phyloP scores from a whole-genome alignment of 192 early-diverging fungal genomes.

The Coemansia sp. region DNA sequence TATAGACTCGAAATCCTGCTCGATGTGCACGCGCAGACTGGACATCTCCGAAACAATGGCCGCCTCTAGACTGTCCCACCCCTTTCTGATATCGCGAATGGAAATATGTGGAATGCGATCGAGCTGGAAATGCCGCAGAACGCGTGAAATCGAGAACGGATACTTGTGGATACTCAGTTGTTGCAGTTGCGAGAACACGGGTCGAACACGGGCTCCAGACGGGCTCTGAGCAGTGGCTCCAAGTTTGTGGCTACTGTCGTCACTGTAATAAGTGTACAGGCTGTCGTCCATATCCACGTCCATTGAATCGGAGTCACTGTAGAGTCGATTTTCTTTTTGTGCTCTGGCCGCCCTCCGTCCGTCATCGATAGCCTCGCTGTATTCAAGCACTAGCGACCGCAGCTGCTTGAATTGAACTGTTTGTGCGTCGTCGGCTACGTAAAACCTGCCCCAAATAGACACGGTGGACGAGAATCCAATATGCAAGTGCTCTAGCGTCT shows the following conservation, averaged over 20 bases:
- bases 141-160: slow-evolving; percentile 18
- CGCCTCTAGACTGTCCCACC: slow-evolving; percentile 13
- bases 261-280: neutral
- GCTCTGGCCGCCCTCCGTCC: neutral
- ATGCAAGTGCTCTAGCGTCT: slow-evolving; percentile 28
- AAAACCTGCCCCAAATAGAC: slow-evolving; percentile 45
- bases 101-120: slow-evolving; percentile 27
- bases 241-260: neutral
- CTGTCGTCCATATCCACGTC: neutral
- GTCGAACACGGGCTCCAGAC: neutral
- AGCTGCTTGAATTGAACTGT: slow-evolving; percentile 24
- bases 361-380: slow-evolving; percentile 20
- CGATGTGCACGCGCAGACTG: slow-evolving; percentile 32
- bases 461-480: slow-evolving; percentile 41
- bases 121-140: slow-evolving; percentile 33
- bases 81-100: slow-evolving; percentile 32
- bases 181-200: slow-evolving; percentile 27
- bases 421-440: slow-evolving; percentile 9
- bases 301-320: neutral
- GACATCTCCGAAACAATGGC: slow-evolving; percentile 1
- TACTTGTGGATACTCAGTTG: slow-evolving; percentile 33
- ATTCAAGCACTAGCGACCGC: slow-evolving; percentile 29
- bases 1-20: neutral
- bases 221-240: neutral
- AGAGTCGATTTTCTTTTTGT: slow-evolving; percentile 2